Evolutionary conservation across 768 basidiomycete genomes (phyloP), one percentile per base, ranked within the genome.

Genomic region (Tephrocybe sp.): DNA sequence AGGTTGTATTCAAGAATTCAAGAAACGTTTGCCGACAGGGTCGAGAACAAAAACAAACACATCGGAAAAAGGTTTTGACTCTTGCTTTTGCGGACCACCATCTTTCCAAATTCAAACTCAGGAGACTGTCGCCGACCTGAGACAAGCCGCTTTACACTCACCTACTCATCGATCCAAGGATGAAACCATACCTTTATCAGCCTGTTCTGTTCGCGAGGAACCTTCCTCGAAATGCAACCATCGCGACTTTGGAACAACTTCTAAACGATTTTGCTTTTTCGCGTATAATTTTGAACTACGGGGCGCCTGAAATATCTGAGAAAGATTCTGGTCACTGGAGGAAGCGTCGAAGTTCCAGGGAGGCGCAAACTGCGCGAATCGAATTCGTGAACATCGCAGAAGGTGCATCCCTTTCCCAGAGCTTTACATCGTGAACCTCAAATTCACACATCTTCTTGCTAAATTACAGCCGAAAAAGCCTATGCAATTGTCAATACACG

Each of bases 401-500:
- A 33, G 47, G 47, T 48, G 36, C 16, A 21, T 21, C 5, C 18
- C 13, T 4, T 24, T 3, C 21, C 23, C 4, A 30, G 11, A 18
- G n/a, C n/a, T 39, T 30, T 4, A 7, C 23, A 27, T n/a, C 5
- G 19, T 38, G 11, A 22, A n/a, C 3, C 2, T 29, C 15, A 3
- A 13, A 18, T n/a, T 30, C 13, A 19, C 2, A 3, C n/a, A 21
- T 10, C 9, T 6, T 34, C 13, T 34, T 4, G 9, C 5, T 34
- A 4, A 7, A 4, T 7, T 34, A 6, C 13, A 49, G 48, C 48
- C 11, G 41, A 49, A 22, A 49, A 49, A 13, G 48, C 48, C 10
- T 27, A 42, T 19, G 48, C 48, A 18, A 42, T 18, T 16, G 22
- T 25, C 3, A 42, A 49, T 27, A 16, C 13, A 12, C 48, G 42